These are phyloP conservation scores for Aspergillus intermedius DNA, from an alignment of 2,329 filamentous ascomycete genomes.

Conservation along the genomic window DNA sequence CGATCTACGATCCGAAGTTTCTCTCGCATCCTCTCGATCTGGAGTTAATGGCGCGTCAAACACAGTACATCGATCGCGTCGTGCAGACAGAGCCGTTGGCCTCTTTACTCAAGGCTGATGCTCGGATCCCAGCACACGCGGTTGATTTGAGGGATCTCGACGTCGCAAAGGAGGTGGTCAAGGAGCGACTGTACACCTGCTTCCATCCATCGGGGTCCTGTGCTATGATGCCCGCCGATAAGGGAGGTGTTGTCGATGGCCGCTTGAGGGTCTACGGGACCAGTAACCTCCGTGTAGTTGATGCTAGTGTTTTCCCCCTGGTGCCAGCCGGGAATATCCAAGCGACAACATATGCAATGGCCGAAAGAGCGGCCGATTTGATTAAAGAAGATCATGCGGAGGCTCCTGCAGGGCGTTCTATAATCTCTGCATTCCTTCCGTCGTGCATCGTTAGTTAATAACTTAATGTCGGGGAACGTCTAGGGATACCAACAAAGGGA, in stretches of 20 bases:
- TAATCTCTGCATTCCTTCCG: no score
- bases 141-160: constrained; percentile 12
- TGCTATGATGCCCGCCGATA: constrained; percentile 25
- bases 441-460: no score
- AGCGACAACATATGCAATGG: constrained; percentile 31
- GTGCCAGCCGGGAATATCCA: constrained; percentile 32
- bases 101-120: constrained; percentile 10
- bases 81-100: constrained; percentile 14
- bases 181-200: constrained; percentile 14
- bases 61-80: constrained; percentile 19
- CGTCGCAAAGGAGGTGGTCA: constrained; percentile 14
- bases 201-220: constrained; percentile 26
- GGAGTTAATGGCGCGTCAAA: constrained; percentile 32
- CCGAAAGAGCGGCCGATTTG: constrained; percentile 26
- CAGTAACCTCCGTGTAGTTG: constrained; percentile 26
- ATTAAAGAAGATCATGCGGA: constrained; percentile 7
- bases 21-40: constrained; percentile 39
- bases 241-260: constrained; percentile 24
- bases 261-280: constrained; percentile 24
- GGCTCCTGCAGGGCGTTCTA: no score
- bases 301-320: constrained; percentile 31
- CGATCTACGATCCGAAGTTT: constrained; percentile 42
- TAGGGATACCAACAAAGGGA: no score
- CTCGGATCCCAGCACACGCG: constrained; percentile 6
- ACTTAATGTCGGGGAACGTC: no score